Evolutionary conservation across 805 yeast species (phyloP).

Genomic region (Yarrowia phangngaensis): DNA sequence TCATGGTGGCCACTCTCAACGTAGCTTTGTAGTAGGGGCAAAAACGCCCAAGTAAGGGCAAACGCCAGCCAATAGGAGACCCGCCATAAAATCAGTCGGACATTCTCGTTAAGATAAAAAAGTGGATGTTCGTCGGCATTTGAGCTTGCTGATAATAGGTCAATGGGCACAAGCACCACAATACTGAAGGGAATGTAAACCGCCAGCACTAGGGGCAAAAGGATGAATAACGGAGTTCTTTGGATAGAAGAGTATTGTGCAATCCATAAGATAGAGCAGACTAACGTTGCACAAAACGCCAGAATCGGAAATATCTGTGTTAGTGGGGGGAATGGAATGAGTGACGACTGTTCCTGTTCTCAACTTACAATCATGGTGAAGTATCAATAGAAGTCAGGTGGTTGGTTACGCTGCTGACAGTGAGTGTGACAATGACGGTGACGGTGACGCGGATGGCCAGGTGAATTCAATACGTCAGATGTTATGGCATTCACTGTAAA

Average conservation of each 20-base stretch:
- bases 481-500: too few species aligned
- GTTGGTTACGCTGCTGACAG: too few species aligned
- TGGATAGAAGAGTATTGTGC: conserved; percentile 41
- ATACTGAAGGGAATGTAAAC: conserved; percentile 73
- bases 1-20: conserved; percentile 65
- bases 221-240: conserved; percentile 44
- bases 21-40: conserved; percentile 72
- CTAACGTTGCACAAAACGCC: conserved; percentile 36
- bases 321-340: not conserved
- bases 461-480: too few species aligned
- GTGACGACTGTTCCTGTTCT: not conserved
- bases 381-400: too few species aligned
- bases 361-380: conserved; percentile 24
- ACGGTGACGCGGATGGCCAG: too few species aligned
- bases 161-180: conserved; percentile 69
- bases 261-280: conserved; percentile 41
- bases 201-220: conserved; percentile 52
- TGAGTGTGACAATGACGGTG: too few species aligned
- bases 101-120: conserved; percentile 48
- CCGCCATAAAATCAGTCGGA: conserved; percentile 63
- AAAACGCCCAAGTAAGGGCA: conserved; percentile 67
- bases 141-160: conserved; percentile 53
- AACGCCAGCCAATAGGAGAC: conserved; percentile 78
- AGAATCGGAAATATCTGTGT: conserved; percentile 29
- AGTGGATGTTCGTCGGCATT: conserved; percentile 41